Evolutionary conservation across 345 rosid genomes (phyloP), one percentile per base, ranked within the genome.

Genomic region (Salix suchowensis): DNA sequence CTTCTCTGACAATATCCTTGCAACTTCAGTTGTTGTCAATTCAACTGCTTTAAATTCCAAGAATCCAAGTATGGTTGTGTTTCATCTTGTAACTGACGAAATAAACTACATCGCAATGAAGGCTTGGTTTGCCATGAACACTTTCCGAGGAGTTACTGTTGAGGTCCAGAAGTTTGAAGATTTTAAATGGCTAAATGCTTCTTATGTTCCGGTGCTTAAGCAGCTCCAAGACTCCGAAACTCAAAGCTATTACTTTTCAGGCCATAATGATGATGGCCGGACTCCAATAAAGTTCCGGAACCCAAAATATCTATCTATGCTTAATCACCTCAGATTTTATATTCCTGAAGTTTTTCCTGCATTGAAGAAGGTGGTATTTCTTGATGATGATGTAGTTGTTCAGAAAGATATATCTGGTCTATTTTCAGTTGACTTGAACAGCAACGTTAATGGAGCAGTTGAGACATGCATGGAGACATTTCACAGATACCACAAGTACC

Each of bases 381-480:
- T 94, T 24, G 98, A 94, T 48, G 98, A 94, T 2, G 98, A 94
- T 75, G 92, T 94, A 9, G 96, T 91, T 48, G 94, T 90, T 67
- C 94, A 82, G 81, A 82, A 78, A 58, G 84, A 82, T 74, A 60
- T 82, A 26, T 78, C 81, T 1, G 76, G 28, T 7, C 62, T 82
- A 37, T 82, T 94, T 86, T 85, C 92, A 12, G 67, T 88, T 12
- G 85, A 94, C 74, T 82, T 92, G 83, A 92, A 92, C 70, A 87
- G 89, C 36, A 94, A 92, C 46, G 98, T 94, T 26, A 92, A 91
- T 76, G 98, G 98, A 68, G 98, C 98, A n/a, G 98, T 94, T 0
- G 98, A 94, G 89, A 94, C 98, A 0, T 94, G 98, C 90, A 94
- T 92, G 97, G 98, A 92, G 80, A 94, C 96, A 1, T 94, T 94